Evolutionary conservation across 2,329 filamentous ascomycete genomes (phyloP).

Genomic region (Aspergillus sp.): DNA sequence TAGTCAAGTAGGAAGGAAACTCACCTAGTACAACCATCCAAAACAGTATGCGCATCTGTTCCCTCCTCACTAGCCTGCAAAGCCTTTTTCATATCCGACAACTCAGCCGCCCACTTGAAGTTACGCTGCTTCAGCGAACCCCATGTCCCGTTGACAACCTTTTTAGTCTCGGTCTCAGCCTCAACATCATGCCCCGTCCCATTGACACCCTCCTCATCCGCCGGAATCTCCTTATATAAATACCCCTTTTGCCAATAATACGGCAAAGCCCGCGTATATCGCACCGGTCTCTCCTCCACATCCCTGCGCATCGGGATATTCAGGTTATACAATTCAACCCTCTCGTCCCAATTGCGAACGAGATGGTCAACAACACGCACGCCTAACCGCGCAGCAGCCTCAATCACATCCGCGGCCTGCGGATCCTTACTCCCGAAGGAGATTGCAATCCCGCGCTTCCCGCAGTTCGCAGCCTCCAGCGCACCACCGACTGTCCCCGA

Average conservation of each 20-base stretch:
- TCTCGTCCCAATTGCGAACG: constrained; percentile 60
- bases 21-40: constrained; percentile 74
- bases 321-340: constrained; percentile 73
- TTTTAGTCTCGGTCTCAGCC: constrained; percentile 7
- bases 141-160: constrained; percentile 13
- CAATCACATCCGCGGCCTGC: constrained; percentile 69
- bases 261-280: constrained; percentile 74
- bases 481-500: constrained; percentile 71
- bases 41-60: constrained; percentile 84
- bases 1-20: neutral
- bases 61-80: constrained; percentile 68
- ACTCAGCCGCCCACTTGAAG: constrained; percentile 83
- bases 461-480: constrained; percentile 65
- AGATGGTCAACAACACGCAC: constrained; percentile 71
- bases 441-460: constrained; percentile 64
- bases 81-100: constrained; percentile 76
- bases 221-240: constrained; percentile 67
- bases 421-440: constrained; percentile 76
- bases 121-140: constrained; percentile 62
- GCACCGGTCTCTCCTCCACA: constrained; percentile 59
- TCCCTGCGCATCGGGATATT: constrained; percentile 76
- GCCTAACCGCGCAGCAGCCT: constrained; percentile 62
- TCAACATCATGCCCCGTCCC: constrained; percentile 3
- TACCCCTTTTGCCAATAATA: constrained; percentile 75
- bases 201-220: constrained; percentile 29